Conservation (phyloP, 2,329 filamentous ascomycete species). For the Diaporthe citrichinensis region DNA sequence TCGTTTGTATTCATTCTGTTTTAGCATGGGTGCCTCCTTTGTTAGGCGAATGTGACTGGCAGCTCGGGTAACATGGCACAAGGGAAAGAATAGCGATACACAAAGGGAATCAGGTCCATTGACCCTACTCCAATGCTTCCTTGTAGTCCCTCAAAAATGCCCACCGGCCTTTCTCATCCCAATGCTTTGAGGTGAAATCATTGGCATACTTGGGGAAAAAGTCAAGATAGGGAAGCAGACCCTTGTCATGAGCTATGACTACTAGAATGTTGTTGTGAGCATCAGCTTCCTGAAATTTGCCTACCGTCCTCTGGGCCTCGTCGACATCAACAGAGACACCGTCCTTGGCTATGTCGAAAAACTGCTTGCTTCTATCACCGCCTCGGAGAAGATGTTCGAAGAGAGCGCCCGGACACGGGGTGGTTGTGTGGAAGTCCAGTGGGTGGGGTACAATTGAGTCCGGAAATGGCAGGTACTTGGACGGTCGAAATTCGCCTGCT, state of each 20-base stretch:
- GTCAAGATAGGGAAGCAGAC: conserved; percentile 57
- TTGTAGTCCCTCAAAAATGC: conserved; percentile 65
- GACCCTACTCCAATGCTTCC: conserved; percentile 51
- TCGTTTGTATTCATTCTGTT: not conserved
- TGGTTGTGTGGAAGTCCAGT: conserved; percentile 46
- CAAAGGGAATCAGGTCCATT: not conserved
- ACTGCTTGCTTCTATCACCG: conserved; percentile 48
- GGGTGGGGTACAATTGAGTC: conserved; percentile 55
- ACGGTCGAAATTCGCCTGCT: conserved; percentile 54
- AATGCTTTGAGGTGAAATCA: conserved; percentile 60
- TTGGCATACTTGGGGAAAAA: conserved; percentile 66
- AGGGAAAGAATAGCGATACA: not conserved
- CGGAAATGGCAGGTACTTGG: conserved; percentile 49
- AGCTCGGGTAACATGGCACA: no score
- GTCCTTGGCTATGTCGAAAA: conserved; percentile 47
- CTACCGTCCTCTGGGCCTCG: conserved; percentile 55
- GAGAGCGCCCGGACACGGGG: conserved; percentile 57
- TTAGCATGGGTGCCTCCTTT: not conserved
- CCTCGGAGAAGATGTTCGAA: conserved; percentile 55
- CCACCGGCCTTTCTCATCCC: conserved; percentile 62
- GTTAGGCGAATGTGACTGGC: not conserved
- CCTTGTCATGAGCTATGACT: conserved; percentile 62
- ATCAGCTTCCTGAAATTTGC: conserved; percentile 62
- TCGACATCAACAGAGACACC: conserved; percentile 47
- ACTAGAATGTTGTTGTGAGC: conserved; percentile 59